Evolutionary conservation across 371 early-diverging fungal genomes (phyloP).

Genomic region (Amoeboaphelidium protococcarum): DNA sequence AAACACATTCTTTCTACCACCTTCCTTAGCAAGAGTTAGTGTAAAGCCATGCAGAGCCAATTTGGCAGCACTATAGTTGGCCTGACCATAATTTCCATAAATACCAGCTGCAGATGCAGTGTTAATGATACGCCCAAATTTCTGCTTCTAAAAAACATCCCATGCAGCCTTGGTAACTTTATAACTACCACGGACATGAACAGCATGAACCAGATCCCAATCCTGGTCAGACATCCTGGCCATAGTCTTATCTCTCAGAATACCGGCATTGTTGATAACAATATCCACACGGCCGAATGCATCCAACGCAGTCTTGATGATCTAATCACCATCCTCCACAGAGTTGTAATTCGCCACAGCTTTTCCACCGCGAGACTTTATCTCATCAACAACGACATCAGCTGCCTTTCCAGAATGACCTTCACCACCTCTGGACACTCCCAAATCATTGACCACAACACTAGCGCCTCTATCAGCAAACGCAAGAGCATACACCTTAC

Average conservation of each 20-base stretch:
- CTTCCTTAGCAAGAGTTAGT: conserved; percentile 73
- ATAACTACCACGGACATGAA: conserved; percentile 1
- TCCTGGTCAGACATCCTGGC: neutral
- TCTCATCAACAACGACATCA: conserved; percentile 4
- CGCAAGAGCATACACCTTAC: conserved; percentile 67
- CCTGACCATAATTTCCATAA: conserved; percentile 3
- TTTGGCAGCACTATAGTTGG: conserved; percentile 29
- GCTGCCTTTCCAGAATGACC: conserved; percentile 17
- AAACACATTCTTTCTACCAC: conserved; percentile 37
- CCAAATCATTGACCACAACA: conserved; percentile 78
- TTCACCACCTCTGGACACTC: conserved; percentile 49
- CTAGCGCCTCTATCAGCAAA: conserved; percentile 67
- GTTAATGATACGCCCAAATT: conserved; percentile 2
- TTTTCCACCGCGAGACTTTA: neutral
- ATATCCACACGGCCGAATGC: conserved; percentile 1
- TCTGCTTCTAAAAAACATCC: neutral
- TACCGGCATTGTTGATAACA: conserved; percentile 3
- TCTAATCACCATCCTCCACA: neutral
- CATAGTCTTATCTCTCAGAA: conserved; percentile 1
- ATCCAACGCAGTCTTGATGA: neutral
- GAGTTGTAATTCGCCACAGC: conserved; percentile 1
- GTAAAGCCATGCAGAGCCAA: conserved; percentile 72
- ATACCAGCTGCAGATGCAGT: conserved; percentile 3
- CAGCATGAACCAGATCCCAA: conserved; percentile 2
- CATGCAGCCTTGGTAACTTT: conserved; percentile 1